Evolutionary conservation across 1,284 basidiomycete genomes (phyloP), one percentile per base, ranked within the genome.

Genomic region (Cronartium ribicola): DNA sequence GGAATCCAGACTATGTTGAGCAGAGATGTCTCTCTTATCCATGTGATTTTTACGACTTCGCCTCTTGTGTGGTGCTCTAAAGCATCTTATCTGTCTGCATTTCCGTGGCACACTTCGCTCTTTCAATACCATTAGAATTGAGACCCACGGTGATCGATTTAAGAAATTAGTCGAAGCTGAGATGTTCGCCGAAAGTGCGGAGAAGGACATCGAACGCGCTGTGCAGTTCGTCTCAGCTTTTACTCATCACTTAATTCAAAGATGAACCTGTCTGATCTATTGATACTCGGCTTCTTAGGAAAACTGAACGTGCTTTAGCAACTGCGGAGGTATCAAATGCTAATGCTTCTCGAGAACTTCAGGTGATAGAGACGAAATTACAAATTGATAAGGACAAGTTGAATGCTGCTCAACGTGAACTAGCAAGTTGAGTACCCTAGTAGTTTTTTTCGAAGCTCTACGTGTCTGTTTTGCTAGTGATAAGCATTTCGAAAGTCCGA

Each of bases 1-100:
- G 89, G 91, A 59, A 83, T 92, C 14, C 83, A 86, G 74, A 87
- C 85, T 67, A 87, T 85, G 91, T 93, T 76, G 69, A 88, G 84
- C 29, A 2, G 29, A 29, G 29, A 29, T 2, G 29, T 20, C 2
- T 46, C 41, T 55, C 59, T 48, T 36, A 2, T 41, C 5, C 40
- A 44, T 29, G 29, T 29, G 29, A 29, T 29, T 29, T 29, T 29
- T 29, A 29, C 29, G 29, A 2, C 1, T 29, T 29, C 2, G 29
- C 29, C 29, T 29, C 29, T 29, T 2, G 29, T 29, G 29, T 29
- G 29, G 29, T 29, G 29, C 29, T 29, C 29, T 29, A 29, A 29
- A 29, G 29, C 29, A 29, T 29, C 29, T 29, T 29, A 29, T 29
- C 29, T 29, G 29, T 29, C 29, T 29, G 29, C 29, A 29, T 29